Percentiles rank a stretch among this genome's conserved stretches.
phyloP scores from a whole-genome alignment of 2,329 filamentous ascomycete species.

The Scleromitrula shiraiana region DNA sequence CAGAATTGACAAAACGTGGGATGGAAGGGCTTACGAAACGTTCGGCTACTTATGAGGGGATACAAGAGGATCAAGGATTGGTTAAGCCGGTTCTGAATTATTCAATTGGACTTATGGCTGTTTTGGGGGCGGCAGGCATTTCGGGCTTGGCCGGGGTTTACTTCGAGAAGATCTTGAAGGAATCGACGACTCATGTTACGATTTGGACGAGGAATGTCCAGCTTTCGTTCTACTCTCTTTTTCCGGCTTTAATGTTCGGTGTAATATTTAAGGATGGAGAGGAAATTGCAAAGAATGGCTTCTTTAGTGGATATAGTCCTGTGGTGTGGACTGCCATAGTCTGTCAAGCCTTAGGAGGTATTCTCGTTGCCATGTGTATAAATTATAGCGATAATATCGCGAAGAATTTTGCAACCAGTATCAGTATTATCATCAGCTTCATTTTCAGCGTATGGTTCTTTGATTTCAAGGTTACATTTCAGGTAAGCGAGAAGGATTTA shows the following conservation, averaged over 20 bases:
- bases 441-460: constrained; percentile 82
- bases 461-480: constrained; percentile 62
- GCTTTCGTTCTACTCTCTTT: constrained; percentile 86
- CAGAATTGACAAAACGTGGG: constrained; percentile 43
- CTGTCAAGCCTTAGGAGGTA: constrained; percentile 75
- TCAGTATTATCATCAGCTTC: constrained; percentile 83
- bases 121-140: constrained; percentile 67
- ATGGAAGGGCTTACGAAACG: constrained; percentile 48
- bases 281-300: constrained; percentile 74
- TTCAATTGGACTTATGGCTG: constrained; percentile 69
- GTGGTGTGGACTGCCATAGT: constrained; percentile 80
- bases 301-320: constrained; percentile 92
- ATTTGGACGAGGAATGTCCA: constrained; percentile 95
- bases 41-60: constrained; percentile 87
- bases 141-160: constrained; percentile 82
- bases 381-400: constrained; percentile 83
- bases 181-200: constrained; percentile 65
- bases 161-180: constrained; percentile 87
- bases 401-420: constrained; percentile 88
- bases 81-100: constrained; percentile 58
- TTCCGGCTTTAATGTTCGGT: constrained; percentile 79
- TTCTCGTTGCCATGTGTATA: constrained; percentile 75
- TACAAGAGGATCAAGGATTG: constrained; percentile 54
- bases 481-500: no score
- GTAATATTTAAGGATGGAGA: constrained; percentile 81